Evolutionary conservation across 2,329 filamentous ascomycete genomes (phyloP), one percentile per base, ranked within the genome.

Genomic region (Aspergillus novoparasiticus): DNA sequence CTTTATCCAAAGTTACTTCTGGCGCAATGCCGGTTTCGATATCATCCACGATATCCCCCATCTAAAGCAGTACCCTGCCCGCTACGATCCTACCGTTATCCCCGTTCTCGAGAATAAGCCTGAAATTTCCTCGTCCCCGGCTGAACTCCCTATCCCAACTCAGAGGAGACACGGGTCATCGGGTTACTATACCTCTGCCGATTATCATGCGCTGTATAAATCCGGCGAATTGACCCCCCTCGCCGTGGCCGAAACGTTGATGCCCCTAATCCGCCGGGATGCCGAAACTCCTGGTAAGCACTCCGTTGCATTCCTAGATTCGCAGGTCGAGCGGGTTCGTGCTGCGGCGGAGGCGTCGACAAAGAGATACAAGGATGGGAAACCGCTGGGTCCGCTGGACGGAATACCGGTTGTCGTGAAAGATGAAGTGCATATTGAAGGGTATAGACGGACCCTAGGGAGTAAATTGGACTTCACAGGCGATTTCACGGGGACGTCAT

Each of bases 341-440:
- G 84, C 85, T 41, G 89, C 92, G 0, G 93, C 93, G 0, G 84
- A 84, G 69, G 90, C 86, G 9, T 95, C 92, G 1, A 90, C 92
- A 0, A 82, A 86, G 72, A 84, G 93, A 53, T 96, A 90, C 77
- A 86, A 87, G 62, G 80, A 84, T 19, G 90, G 91, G 0, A 84
- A 84, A 65, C 84, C 88, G 0, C 76, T 93, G 19, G 84, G 91
- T 14, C 80, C 91, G 6, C 80, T 96, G 9, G 93, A 97, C 71
- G 93, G 93, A 14, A 87, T 96, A 1, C 93, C 93, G 0, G 86
- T 96, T 56, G 90, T 89, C 0, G 86, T 95, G 70, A 96, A 97
- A 79, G 93, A 96, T 72, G 92, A 96, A 72, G 84, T 89, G 19
- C 84, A 90, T 66, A 81, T 93, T 36, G 83, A 87, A 66, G 92